Conservation (phyloP, 345 rosid species). For the Raphanus raphanistrum region DNA sequence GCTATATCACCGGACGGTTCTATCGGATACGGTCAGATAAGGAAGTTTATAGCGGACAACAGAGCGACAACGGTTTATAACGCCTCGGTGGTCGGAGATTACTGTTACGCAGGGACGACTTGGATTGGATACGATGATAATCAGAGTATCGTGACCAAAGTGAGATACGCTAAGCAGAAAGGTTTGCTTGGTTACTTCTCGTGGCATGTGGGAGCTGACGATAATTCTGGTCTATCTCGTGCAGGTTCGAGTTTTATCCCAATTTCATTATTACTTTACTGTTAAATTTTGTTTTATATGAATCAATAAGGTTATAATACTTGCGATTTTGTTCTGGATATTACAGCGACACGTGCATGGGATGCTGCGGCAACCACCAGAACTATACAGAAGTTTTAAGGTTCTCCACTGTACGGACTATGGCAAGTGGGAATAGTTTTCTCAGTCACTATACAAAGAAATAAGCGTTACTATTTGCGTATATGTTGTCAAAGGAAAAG, state of each 20-base stretch:
- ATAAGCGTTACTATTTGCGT: background rate
- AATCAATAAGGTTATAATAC: background rate
- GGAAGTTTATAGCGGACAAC: conserved; percentile 40
- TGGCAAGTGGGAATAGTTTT: background rate
- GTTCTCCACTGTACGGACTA: background rate
- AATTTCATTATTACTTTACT: background rate
- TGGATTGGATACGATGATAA: conserved; percentile 68
- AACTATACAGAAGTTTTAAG: conserved; percentile 17
- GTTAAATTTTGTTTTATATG: background rate
- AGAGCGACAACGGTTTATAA: conserved; percentile 47
- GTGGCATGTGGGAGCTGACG: conserved; percentile 67
- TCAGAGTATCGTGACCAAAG: conserved; percentile 50
- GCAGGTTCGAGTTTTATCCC: conserved; percentile 29
- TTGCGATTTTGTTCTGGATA: background rate
- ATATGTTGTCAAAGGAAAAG: conserved; percentile 3
- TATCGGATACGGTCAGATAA: conserved; percentile 38
- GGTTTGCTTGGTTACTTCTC: conserved; percentile 70
- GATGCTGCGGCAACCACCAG: conserved; percentile 12
- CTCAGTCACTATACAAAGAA: background rate
- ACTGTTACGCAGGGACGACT: conserved; percentile 48
- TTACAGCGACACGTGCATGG: conserved; percentile 36
- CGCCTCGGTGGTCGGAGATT: conserved; percentile 48
- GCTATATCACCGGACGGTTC: conserved; percentile 44
- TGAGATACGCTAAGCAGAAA: conserved; percentile 48
- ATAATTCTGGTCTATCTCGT: conserved; percentile 48